A percentile compares a stretch with the other conserved stretches of the same genome.
Conservation (phyloP, 208 protist species). For the Leishmania tropica region DNA sequence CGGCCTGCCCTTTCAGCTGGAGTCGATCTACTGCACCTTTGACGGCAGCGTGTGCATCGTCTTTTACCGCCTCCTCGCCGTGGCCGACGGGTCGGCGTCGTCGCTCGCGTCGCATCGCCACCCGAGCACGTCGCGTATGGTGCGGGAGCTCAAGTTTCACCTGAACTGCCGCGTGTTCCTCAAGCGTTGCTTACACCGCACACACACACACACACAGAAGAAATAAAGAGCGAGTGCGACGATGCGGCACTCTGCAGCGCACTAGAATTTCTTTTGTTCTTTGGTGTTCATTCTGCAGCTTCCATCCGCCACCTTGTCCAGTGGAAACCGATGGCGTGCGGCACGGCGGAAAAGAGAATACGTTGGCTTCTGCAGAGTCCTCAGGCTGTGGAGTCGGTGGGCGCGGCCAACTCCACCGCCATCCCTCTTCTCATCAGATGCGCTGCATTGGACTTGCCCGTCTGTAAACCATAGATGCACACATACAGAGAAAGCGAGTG, state of each 20-base stretch:
- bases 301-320: background rate
- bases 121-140: conserved; percentile 45
- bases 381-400: background rate
- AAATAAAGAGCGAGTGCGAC: background rate
- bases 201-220: background rate
- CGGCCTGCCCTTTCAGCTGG: conserved; percentile 58
- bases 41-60: conserved; percentile 63
- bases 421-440: background rate
- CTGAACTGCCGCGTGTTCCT: conserved; percentile 55
- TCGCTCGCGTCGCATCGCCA: conserved; percentile 7
- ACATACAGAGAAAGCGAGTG: background rate
- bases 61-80: conserved; percentile 42
- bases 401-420: no score
- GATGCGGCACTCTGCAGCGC: background rate
- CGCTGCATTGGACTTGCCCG: background rate
- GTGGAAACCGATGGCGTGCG: background rate
- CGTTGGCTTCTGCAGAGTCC: background rate
- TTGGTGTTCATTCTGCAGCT: background rate
- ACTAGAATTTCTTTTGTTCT: background rate
- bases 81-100: background rate
- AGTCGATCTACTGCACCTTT: conserved; percentile 65
- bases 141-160: conserved; percentile 57
- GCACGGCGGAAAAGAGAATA: background rate
- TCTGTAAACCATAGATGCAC: conserved; percentile 9
- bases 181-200: conserved; percentile 10